Conservation (phyloP, 148 eudicot species). For the Rhododendron ferrugineum region DNA sequence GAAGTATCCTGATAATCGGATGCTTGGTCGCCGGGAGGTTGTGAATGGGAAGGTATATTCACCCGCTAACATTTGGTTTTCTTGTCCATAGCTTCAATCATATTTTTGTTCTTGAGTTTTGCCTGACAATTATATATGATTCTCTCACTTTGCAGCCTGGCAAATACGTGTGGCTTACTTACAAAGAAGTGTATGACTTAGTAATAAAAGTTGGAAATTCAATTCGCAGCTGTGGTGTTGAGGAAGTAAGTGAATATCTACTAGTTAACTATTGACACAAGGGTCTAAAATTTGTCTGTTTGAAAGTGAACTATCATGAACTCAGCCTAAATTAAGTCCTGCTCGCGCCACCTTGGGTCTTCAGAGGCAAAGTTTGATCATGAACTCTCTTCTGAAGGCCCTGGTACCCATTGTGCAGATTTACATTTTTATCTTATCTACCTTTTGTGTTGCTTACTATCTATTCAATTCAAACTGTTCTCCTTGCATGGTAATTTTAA, state of each 20-base stretch:
- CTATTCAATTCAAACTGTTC: not conserved
- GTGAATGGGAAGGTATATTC: slow-evolving; percentile 71
- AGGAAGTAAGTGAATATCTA: slow-evolving; percentile 44
- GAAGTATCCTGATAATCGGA: slow-evolving; percentile 51
- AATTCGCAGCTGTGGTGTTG: slow-evolving; percentile 75
- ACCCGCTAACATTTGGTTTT: not conserved
- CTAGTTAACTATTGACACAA: not conserved
- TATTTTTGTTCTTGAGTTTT: not conserved
- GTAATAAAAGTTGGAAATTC: slow-evolving; percentile 82
- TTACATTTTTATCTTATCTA: not conserved
- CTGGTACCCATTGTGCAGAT: not conserved
- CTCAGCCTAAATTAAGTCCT: not conserved
- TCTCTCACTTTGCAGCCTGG: slow-evolving; percentile 59
- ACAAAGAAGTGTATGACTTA: slow-evolving; percentile 74
- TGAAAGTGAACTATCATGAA: not conserved
- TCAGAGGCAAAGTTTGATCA: not conserved
- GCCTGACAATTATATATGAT: not conserved
- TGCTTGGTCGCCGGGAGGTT: slow-evolving; percentile 68
- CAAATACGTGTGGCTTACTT: slow-evolving; percentile 71
- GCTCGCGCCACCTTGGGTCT: not conserved
- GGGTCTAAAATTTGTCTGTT: not conserved
- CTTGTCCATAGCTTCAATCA: not conserved
- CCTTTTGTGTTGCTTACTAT: not conserved
- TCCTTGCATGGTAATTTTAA: not conserved
- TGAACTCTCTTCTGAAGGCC: not conserved